A percentile compares a stretch with the other conserved stretches of the same genome.
phyloP scores from a whole-genome alignment of 176 grass and related monocot genomes.

The Triticum dicoccoides region DNA sequence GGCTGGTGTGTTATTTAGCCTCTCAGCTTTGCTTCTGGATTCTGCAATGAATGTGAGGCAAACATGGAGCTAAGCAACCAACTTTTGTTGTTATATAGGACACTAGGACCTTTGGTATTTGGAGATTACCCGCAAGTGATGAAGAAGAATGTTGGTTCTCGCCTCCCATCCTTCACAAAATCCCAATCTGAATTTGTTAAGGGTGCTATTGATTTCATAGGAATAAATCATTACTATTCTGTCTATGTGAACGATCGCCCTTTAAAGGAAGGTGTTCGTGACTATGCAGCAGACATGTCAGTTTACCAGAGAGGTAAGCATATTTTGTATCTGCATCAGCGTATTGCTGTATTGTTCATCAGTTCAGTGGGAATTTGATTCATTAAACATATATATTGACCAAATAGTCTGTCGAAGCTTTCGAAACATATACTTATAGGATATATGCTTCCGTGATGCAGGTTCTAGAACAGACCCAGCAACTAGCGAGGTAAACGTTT shows the following conservation, averaged over 20 bases:
- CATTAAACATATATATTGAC: background rate
- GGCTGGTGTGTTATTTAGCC: conserved; percentile 21
- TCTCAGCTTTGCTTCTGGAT: background rate
- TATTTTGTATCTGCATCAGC: background rate
- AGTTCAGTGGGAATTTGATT: background rate
- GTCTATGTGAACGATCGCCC: conserved; percentile 46
- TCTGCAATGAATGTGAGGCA: background rate
- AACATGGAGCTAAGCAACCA: background rate
- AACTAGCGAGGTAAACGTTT: conserved; percentile 31
- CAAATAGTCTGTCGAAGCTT: background rate
- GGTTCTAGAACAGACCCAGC: conserved; percentile 40
- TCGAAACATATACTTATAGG: background rate
- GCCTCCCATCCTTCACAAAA: conserved; percentile 43
- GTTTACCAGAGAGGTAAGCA: conserved; percentile 19
- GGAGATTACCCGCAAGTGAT: conserved; percentile 54
- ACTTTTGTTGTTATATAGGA: conserved; percentile 19
- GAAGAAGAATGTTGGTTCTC: conserved; percentile 45
- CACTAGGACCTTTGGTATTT: conserved; percentile 42
- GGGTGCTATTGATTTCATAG: conserved; percentile 52
- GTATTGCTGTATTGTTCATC: background rate
- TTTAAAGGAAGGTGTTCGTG: conserved; percentile 13
- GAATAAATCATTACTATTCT: conserved; percentile 56
- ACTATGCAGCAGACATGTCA: conserved; percentile 32
- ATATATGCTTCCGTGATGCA: conserved; percentile 11
- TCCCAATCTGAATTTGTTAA: conserved; percentile 27